Base-by-base conservation (phyloP, 768 basidiomycete genomes). In the Clathrus columnatus region DNA sequence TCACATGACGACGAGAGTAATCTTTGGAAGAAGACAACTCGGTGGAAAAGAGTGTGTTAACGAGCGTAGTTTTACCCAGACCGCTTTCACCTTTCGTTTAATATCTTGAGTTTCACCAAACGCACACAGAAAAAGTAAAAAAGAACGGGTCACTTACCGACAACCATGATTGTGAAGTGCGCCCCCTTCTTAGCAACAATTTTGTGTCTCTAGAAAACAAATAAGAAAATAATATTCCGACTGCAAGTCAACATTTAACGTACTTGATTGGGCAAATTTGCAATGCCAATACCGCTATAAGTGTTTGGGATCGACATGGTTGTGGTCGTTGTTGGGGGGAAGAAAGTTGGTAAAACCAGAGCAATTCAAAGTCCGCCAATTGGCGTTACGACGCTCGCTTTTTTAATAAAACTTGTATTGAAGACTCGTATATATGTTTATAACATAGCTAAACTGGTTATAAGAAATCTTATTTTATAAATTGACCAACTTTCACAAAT, bases 131-230 rank as follows among this genome's bases (percentile, higher is more conserved):
- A 17, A 18, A 50, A 16, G 30, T 7, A 16, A 7, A 32, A 32
- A 32, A 32, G 7, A 7, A 7, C 30, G 16, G 30, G 30, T 32
- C 26, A 68, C 87, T 68, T 64, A 91, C 96, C 96, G 58, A 97
- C 94, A 45, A 97, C 96, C 96, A 99, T 99, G 65, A 99, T 82
- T 56, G 96, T 98, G 75, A 97, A 97, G 74, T 97, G 94, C 6
- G 88, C 91, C 58, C 96, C 96, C 66, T 79, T 85, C 77, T 97
- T 95, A 60, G 92, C 94, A 60, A 98, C 93, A 68, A 98, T 98
- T 79, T 97, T 97, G 78, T 99, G 96, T 77, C 89, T 85, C 94
- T 97, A 68, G 48, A 60, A 24, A 49, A 51, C 43, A 54, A 48
- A 53, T 24, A 36, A 55, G 57, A 65, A 65, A 42, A 29, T 29